A percentile compares a stretch with the other conserved stretches of the same genome.
Evolutionary conservation across 73 alveolate species (phyloP).

Genomic region (Diophrys sp.): DNA sequence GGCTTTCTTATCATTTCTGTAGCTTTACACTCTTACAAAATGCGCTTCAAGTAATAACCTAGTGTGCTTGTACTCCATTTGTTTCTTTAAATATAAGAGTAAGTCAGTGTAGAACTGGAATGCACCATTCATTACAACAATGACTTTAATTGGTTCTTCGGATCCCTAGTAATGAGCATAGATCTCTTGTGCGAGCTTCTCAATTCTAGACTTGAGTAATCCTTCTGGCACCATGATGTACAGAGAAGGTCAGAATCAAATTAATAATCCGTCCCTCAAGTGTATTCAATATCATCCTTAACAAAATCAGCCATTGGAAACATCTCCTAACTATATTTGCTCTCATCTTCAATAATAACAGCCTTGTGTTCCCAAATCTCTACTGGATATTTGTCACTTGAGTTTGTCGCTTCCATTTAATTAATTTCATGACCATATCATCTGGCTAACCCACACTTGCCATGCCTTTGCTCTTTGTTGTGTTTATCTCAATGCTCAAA

Average conservation of each 20-base stretch:
- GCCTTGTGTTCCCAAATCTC: constrained; percentile 17
- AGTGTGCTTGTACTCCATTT: constrained; percentile 26
- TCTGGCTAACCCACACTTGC: too few relatives aligned
- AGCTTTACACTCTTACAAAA: constrained; percentile 41
- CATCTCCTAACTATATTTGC: constrained; percentile 2
- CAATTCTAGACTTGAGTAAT: constrained; percentile 31
- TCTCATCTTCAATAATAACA: constrained; percentile 23
- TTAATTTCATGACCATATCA: too few relatives aligned
- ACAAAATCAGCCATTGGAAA: constrained; percentile 10
- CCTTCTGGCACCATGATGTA: constrained; percentile 60
- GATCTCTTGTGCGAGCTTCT: constrained; percentile 41
- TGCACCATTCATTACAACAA: constrained; percentile 62
- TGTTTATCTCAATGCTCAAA: too few relatives aligned
- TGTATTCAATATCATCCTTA: background rate
- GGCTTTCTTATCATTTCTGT: constrained; percentile 17
- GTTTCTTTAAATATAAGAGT: constrained; percentile 16
- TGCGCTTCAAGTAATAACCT: constrained; percentile 18
- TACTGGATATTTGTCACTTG: background rate
- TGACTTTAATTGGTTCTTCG: constrained; percentile 19
- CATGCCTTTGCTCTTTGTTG: too few relatives aligned
- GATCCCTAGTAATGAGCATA: constrained; percentile 38
- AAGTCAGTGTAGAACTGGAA: constrained; percentile 54
- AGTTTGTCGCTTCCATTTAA: background rate
- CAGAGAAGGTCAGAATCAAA: too few relatives aligned
- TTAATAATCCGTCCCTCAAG: too few relatives aligned